Percentiles rank a stretch among this genome's conserved stretches.
These are phyloP conservation scores for Conticribra weissflogii DNA, from an alignment of 108 stramenopile genomes.

Conservation along the genomic window DNA sequence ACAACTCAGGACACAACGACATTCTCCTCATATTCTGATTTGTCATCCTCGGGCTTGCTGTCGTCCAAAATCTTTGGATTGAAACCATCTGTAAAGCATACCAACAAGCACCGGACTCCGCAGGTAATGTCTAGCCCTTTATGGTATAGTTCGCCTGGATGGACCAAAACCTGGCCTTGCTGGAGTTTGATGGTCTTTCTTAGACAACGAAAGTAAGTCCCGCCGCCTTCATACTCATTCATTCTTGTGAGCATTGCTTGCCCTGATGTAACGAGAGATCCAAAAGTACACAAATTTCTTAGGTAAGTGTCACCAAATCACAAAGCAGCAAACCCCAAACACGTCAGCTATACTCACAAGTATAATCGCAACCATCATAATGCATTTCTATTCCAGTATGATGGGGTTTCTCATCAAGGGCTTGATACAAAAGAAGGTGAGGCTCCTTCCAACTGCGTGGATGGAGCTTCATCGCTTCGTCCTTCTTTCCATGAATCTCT, in stretches of 20 bases:
- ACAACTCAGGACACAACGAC: conserved; percentile 1
- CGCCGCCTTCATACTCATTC: conserved; percentile 58
- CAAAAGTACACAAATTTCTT: no score
- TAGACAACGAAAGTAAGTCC: conserved; percentile 59
- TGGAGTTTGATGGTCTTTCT: conserved; percentile 48
- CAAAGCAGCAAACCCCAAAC: no score
- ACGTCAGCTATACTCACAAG: no score
- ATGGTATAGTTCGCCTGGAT: conserved; percentile 59
- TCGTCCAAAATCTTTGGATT: conserved; percentile 50
- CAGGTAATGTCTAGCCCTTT: conserved; percentile 56
- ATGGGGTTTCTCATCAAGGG: conserved; percentile 33
- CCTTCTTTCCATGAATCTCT: conserved; percentile 44
- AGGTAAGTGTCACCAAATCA: no score
- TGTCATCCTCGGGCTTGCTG: conserved; percentile 34
- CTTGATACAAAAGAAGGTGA: conserved; percentile 57
- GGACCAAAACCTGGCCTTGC: conserved; percentile 57
- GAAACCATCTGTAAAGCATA: conserved; percentile 58
- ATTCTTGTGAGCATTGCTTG: conserved; percentile 48
- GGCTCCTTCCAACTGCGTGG: conserved; percentile 59
- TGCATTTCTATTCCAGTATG: conserved; percentile 68
- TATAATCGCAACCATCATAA: conserved; percentile 51
- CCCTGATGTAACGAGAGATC: no score
- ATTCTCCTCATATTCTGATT: conserved; percentile 33
- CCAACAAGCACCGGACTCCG: conserved; percentile 46
- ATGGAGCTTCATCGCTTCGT: conserved; percentile 45